These are phyloP conservation scores for Kwoniella mangroviensis DNA, from an alignment of 768 basidiomycete genomes.

Conservation along the genomic window DNA sequence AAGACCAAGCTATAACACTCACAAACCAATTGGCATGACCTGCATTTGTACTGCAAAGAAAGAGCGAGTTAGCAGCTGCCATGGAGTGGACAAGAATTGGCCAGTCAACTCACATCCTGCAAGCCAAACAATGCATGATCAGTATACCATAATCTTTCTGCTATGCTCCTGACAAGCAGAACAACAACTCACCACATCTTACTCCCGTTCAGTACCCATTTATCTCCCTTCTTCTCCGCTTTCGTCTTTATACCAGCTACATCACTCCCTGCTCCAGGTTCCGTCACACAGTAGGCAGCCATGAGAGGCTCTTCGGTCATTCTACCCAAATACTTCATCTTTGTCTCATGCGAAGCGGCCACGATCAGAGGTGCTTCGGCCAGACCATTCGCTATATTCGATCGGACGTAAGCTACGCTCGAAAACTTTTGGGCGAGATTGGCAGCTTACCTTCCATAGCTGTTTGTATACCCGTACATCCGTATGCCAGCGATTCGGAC, in stretches of 20 bases:
- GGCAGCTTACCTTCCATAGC: constrained; percentile 56
- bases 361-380: constrained; percentile 58
- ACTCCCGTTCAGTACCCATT: constrained; percentile 59
- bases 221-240: constrained; percentile 58
- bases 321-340: constrained; percentile 59
- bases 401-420: no score
- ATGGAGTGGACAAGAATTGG: background rate
- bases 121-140: background rate
- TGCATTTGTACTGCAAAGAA: constrained; percentile 54
- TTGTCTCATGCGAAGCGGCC: constrained; percentile 57
- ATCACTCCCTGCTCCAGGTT: constrained; percentile 59
- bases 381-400: constrained; percentile 57
- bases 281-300: constrained; percentile 58
- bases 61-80: background rate
- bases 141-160: background rate
- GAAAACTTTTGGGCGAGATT: background rate
- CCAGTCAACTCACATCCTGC: constrained; percentile 38
- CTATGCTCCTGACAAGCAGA: background rate
- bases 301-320: constrained; percentile 59
- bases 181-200: constrained; percentile 56
- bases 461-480: constrained; percentile 57
- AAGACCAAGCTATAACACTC: constrained; percentile 16
- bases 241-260: constrained; percentile 59
- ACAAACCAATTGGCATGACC: constrained; percentile 59
- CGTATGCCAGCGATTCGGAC: constrained; percentile 57